Percentiles rank a stretch among this genome's conserved stretches.
These are phyloP conservation scores for Geotrichum cucujoidarum DNA, from an alignment of 1,139 yeast species.

Conservation along the genomic window DNA sequence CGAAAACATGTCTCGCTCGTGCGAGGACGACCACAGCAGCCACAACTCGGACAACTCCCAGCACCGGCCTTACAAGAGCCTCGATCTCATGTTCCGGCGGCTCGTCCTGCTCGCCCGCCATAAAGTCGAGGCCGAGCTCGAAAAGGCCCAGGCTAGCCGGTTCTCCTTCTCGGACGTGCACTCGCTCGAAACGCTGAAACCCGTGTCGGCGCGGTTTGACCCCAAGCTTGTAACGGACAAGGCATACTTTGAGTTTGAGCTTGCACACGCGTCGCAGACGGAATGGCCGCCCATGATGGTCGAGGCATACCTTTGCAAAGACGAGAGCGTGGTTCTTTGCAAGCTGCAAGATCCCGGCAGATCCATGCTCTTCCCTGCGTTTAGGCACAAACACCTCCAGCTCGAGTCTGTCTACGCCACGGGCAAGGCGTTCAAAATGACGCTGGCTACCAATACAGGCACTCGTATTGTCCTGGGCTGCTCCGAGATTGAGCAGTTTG, in stretches of 20 bases:
- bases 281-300: slow-evolving; percentile 23
- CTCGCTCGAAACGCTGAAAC: slow-evolving; percentile 30
- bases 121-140: slow-evolving; percentile 25
- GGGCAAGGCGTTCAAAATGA: neutral
- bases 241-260: slow-evolving; percentile 35
- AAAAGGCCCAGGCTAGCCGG: slow-evolving; percentile 26
- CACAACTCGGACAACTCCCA: slow-evolving; percentile 17
- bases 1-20: slow-evolving; percentile 15
- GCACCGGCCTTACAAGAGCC: slow-evolving; percentile 11
- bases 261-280: slow-evolving; percentile 27
- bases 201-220: slow-evolving; percentile 33
- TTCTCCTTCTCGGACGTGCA: slow-evolving; percentile 33
- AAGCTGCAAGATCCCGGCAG: slow-evolving; percentile 36
- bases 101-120: slow-evolving; percentile 24
- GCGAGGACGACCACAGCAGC: slow-evolving; percentile 17
- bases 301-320: slow-evolving; percentile 28
- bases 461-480: slow-evolving; percentile 7
- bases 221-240: slow-evolving; percentile 31
- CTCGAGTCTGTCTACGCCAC: slow-evolving; percentile 17
- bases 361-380: slow-evolving; percentile 36
- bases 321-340: slow-evolving; percentile 35
- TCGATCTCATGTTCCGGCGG: slow-evolving; percentile 22
- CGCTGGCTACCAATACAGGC: slow-evolving; percentile 14
- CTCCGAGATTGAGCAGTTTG: neutral
- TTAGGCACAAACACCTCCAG: slow-evolving; percentile 34